Percentiles rank a stretch among this genome's conserved stretches.
phyloP scores from a whole-genome alignment of 148 eudicot species.

The Mesembryanthemum crystallinum region DNA sequence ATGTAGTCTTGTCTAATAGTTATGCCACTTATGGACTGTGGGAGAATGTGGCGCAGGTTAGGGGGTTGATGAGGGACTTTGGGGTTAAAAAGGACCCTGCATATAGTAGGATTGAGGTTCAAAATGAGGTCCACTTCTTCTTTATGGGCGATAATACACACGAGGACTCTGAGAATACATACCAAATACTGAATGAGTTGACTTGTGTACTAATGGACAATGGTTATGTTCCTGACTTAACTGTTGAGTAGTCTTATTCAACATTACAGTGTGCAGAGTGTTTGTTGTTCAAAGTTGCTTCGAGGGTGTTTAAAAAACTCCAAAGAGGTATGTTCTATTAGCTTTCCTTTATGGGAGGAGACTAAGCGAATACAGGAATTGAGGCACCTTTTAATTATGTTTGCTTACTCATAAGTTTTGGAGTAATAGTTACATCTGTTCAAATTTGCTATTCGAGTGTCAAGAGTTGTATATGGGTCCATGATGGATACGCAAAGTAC shows the following conservation, averaged over 20 bases:
- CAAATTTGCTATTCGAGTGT: background rate
- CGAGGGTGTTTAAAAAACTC: constrained; percentile 7
- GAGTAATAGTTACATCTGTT: background rate
- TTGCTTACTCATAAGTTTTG: too few species aligned
- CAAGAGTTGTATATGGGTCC: background rate
- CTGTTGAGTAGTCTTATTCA: constrained; percentile 19
- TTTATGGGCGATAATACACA: constrained; percentile 69
- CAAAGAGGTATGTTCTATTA: constrained; percentile 5
- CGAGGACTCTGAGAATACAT: constrained; percentile 38
- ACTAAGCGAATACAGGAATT: background rate
- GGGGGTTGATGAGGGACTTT: constrained; percentile 63
- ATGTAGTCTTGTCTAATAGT: constrained; percentile 66
- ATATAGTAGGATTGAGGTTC: constrained; percentile 79
- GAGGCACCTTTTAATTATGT: background rate
- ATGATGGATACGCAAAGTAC: background rate
- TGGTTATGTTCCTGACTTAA: constrained; percentile 35
- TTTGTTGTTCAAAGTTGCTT: constrained; percentile 9
- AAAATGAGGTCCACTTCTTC: constrained; percentile 55
- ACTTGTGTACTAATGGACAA: constrained; percentile 42
- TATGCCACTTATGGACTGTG: constrained; percentile 60
- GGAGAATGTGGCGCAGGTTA: constrained; percentile 58
- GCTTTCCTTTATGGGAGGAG: background rate
- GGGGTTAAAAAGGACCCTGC: constrained; percentile 79
- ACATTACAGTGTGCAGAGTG: background rate
- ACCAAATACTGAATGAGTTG: constrained; percentile 51